Percentiles rank a stretch among this genome's conserved stretches.
Conservation (phyloP, 225 moss, liverwort and hornwort species). For the Antitrichia curtipendula region DNA sequence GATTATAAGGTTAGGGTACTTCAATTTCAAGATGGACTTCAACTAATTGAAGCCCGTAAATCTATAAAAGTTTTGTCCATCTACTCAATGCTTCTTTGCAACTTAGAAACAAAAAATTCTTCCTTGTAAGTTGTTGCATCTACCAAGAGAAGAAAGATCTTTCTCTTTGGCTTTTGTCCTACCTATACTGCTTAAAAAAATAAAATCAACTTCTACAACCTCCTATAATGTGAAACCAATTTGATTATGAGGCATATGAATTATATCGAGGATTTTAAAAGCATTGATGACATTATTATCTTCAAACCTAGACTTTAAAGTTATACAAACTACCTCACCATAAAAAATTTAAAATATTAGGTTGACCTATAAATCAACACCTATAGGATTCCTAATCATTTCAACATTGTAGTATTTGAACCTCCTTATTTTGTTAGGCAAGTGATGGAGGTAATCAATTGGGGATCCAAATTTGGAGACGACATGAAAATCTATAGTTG, state of each 20-base stretch:
- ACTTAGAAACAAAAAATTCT: no score
- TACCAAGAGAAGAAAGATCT: no score
- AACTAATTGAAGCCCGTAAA: not conserved
- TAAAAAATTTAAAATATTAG: not conserved
- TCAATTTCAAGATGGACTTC: not conserved
- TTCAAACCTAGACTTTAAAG: not conserved
- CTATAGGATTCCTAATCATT: not conserved
- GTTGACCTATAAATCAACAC: no score
- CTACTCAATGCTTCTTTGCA: no score
- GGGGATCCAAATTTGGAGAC: not conserved
- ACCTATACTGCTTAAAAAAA: not conserved
- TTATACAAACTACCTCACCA: accelerated
- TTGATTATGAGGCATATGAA: not conserved
- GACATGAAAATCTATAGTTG: not conserved
- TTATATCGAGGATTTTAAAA: not conserved
- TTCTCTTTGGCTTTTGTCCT: no score
- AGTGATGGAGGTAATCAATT: accelerated
- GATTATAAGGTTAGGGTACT: not conserved
- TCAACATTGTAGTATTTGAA: not conserved
- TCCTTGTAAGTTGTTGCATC: no score
- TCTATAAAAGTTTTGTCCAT: no score
- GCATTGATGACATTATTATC: not conserved
- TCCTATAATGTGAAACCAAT: not conserved
- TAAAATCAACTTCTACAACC: not conserved
- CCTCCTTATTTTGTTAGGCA: not conserved